A percentile compares a stretch with the other conserved stretches of the same genome.
These are phyloP conservation scores for Brassica hybrid DNA, from an alignment of 441 rosid species.

Conservation along the genomic window DNA sequence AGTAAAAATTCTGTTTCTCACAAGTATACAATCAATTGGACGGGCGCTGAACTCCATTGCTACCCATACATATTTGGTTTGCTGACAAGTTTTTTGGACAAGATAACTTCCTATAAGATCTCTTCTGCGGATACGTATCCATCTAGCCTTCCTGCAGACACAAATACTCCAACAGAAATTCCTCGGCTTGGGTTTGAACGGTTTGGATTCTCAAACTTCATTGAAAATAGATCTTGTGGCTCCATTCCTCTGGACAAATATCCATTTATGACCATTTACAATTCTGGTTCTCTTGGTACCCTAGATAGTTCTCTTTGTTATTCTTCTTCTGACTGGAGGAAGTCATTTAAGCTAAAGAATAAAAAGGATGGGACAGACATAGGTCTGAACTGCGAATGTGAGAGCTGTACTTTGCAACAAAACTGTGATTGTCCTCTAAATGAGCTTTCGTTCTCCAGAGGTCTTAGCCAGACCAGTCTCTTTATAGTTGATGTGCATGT, in stretches of 20 bases:
- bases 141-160: conserved; percentile 36
- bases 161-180: conserved; percentile 41
- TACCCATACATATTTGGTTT: conserved; percentile 69
- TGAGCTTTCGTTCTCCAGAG: conserved; percentile 28
- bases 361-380: conserved; percentile 46
- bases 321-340: conserved; percentile 68
- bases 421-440: conserved; percentile 32
- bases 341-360: conserved; percentile 50
- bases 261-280: conserved; percentile 72
- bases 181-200: conserved; percentile 57
- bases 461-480: conserved; percentile 39
- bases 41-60: conserved; percentile 81
- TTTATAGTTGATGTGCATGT: conserved; percentile 58
- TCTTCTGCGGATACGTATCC: conserved; percentile 41
- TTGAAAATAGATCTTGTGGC: conserved; percentile 58
- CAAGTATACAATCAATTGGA: conserved; percentile 59
- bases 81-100: conserved; percentile 61
- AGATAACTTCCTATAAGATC: conserved; percentile 53
- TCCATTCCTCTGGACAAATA: conserved; percentile 70
- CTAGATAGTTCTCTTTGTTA: conserved; percentile 63
- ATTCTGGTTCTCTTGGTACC: conserved; percentile 60
- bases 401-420: conserved; percentile 17
- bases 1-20: conserved; percentile 41
- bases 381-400: conserved; percentile 46
- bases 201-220: conserved; percentile 87